Percentiles rank a stretch among this genome's conserved stretches.
Evolutionary conservation across 2,329 filamentous ascomycete genomes (phyloP).

Genomic region (Neophaeococcomyces aloes): DNA sequence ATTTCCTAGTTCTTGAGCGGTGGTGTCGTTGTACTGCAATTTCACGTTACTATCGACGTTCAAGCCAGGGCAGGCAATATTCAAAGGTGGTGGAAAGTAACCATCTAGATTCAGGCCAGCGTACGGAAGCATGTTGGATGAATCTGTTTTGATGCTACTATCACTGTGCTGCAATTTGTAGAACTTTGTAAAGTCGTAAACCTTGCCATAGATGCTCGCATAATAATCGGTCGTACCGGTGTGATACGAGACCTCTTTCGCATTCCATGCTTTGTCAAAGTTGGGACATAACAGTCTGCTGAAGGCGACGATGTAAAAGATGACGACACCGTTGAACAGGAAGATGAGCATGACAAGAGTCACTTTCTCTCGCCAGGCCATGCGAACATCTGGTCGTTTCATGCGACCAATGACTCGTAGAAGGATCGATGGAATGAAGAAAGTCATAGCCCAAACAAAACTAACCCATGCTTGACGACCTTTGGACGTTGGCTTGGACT

Average conservation of each 20-base stretch:
- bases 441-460: conserved; percentile 77
- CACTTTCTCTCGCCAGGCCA: conserved; percentile 95
- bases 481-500: conserved; percentile 53
- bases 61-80: conserved; percentile 61
- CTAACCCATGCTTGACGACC: conserved; percentile 67
- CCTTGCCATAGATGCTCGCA: conserved; percentile 75
- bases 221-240: conserved; percentile 66
- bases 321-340: conserved; percentile 65
- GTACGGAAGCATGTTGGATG: conserved; percentile 61
- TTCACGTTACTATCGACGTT: conserved; percentile 47
- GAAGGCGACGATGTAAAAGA: conserved; percentile 89
- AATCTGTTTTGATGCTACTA: conserved; percentile 48
- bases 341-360: conserved; percentile 71
- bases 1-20: conserved; percentile 41
- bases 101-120: conserved; percentile 67
- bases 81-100: conserved; percentile 77
- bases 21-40: conserved; percentile 51
- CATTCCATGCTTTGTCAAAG: conserved; percentile 77
- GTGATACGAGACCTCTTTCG: conserved; percentile 59
- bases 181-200: conserved; percentile 88
- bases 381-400: conserved; percentile 91
- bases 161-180: conserved; percentile 80
- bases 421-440: conserved; percentile 82
- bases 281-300: conserved; percentile 81
- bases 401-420: conserved; percentile 79